Conservation (phyloP, 169 alveolate species). For the Cryptosporidium sp. region DNA sequence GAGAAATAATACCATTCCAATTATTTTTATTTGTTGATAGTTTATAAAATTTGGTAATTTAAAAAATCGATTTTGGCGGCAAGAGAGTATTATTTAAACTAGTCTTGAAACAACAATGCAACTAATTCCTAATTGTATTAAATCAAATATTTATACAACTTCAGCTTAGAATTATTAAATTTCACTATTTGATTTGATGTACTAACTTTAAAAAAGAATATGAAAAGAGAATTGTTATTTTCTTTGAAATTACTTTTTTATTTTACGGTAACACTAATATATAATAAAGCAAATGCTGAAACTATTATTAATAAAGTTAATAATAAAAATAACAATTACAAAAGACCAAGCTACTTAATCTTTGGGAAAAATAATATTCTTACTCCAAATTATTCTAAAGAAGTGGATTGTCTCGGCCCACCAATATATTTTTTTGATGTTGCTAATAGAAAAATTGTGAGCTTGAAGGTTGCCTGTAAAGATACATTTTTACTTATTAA, state of each 20-base stretch:
- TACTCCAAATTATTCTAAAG: slow-evolving; percentile 49
- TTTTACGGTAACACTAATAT: background rate
- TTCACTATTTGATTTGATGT: background rate
- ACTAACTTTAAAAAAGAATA: background rate
- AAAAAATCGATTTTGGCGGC: background rate
- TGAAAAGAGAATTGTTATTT: background rate
- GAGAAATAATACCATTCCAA: no score
- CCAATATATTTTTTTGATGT: slow-evolving; percentile 25
- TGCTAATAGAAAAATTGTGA: slow-evolving; percentile 30
- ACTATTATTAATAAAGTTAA: background rate
- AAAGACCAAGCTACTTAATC: slow-evolving; percentile 10
- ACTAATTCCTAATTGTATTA: background rate
- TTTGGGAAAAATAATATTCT: slow-evolving; percentile 13
- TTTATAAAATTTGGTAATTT: no score
- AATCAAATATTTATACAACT: no score
- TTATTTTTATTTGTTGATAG: no score
- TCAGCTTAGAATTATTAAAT: background rate
- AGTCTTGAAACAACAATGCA: background rate
- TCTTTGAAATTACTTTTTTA: background rate
- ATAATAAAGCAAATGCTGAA: background rate
- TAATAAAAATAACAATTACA: background rate
- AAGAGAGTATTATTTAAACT: background rate
- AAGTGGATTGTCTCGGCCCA: slow-evolving; percentile 13
- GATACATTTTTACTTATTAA: slow-evolving; percentile 32
- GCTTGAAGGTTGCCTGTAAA: slow-evolving; percentile 15